These are phyloP conservation scores for Gossypium bickii DNA, from an alignment of 345 rosid genomes.

Conservation along the genomic window DNA sequence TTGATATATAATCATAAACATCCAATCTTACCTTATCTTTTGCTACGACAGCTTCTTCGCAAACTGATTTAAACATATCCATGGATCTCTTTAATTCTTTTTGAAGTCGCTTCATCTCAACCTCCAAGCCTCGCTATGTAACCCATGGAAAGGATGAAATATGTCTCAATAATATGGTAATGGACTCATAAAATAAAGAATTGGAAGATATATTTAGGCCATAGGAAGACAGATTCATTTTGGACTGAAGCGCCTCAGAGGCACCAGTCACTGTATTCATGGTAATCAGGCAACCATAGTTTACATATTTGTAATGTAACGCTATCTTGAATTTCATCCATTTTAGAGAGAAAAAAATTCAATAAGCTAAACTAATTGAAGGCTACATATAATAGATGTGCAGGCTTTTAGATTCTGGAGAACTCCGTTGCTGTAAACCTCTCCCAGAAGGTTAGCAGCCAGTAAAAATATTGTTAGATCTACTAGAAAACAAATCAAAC, in stretches of 20 bases:
- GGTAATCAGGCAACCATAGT: background rate
- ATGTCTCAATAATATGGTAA: conserved; percentile 8
- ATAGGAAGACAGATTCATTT: background rate
- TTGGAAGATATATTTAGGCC: background rate
- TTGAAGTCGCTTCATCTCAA: conserved; percentile 51
- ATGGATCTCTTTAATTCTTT: conserved; percentile 49
- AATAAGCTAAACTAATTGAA: background rate
- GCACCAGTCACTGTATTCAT: background rate
- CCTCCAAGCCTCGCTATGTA: conserved; percentile 39
- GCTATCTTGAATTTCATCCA: too few relatives aligned
- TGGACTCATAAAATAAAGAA: background rate
- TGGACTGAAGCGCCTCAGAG: background rate
- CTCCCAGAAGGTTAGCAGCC: background rate
- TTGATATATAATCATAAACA: background rate
- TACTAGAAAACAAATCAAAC: background rate
- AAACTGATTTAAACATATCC: conserved; percentile 37
- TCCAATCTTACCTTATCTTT: conserved; percentile 41
- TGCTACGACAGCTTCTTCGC: conserved; percentile 31
- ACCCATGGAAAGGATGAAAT: conserved; percentile 14
- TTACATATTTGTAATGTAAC: background rate
- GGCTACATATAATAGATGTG: background rate
- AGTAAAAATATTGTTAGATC: background rate
- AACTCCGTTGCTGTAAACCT: background rate
- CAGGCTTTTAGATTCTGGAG: background rate
- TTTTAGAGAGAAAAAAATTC: background rate